Base-by-base conservation (phyloP, 2,329 filamentous ascomycete genomes). In the Pseudopyricularia javanii region DNA sequence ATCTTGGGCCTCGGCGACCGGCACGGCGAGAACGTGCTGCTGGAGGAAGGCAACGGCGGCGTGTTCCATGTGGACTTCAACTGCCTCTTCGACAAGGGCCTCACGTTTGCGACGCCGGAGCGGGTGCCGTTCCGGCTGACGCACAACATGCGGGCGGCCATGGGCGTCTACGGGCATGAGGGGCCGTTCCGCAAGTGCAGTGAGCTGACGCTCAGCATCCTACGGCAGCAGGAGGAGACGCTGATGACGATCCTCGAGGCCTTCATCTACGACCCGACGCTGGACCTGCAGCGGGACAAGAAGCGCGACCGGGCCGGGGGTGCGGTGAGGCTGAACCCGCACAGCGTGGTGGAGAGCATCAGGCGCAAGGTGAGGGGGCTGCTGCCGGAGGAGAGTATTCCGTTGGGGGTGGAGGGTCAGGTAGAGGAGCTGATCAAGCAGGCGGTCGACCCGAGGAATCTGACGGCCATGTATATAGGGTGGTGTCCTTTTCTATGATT, bases 61-160 rank as follows among this genome's bases (percentile, higher is more conserved):
- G 83, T 95, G 2, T 88, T 98, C 68, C 93, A 99, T 68, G 94
- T 99, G 47, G 93, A 98, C 70, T 98, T 99, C 76, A 98, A 98
- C 70, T 98, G 94, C 68, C 82, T 98, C 4, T 99, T 99, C 66
- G 94, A 98, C 73, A 98, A 98, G 64, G 93, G 93, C 1, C 79
- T 91, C 40, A 96, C 91, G 0, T 97, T 98, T 64, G 85, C 90
- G 57, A 95, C 94, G 67, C 91, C 93, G 0, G 93, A 99, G 68
- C 76, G 86, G 30, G 93, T 98, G 1, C 94, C 93, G 2, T 99
- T 98, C 75, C 86, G 94, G 15, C 76, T 98, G 43, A 98, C 93
- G 4, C 91, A 96, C 74, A 98, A 98, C 69, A 97, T 98, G 91
- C 82, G 94, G 34, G 88, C 95, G 58, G 94, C 93, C 11, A 97